A percentile compares a stretch with the other conserved stretches of the same genome.
These are phyloP conservation scores for Solanum sejunctum DNA, from an alignment of 257 asterid species.

Conservation along the genomic window DNA sequence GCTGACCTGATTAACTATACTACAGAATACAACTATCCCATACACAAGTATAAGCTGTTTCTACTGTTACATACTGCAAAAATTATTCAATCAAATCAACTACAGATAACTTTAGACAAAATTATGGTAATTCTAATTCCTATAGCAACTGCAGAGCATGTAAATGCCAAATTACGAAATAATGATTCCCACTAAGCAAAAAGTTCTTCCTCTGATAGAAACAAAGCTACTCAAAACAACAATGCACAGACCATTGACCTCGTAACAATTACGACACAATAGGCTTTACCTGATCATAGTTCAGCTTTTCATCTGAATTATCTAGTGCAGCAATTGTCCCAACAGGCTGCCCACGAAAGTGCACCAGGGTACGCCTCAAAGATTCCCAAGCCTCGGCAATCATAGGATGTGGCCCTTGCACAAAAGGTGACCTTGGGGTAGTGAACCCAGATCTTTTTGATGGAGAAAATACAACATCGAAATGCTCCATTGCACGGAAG, in stretches of 20 bases:
- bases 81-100: not conserved
- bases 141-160: not conserved
- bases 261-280: not conserved
- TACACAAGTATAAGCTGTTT: not conserved
- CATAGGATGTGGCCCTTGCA: constrained; percentile 44
- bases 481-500: constrained; percentile 32
- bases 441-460: constrained; percentile 38
- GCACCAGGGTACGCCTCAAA: constrained; percentile 53
- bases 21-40: not conserved
- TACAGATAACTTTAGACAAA: not conserved
- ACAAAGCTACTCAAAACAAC: not conserved
- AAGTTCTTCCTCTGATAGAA: not conserved
- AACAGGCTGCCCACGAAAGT: constrained; percentile 71
- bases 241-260: not conserved
- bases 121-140: not conserved
- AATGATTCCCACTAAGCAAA: not conserved
- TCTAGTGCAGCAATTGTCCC: constrained; percentile 84
- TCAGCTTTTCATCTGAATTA: constrained; percentile 69
- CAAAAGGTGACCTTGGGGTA: constrained; percentile 49
- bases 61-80: not conserved
- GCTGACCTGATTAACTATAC: not conserved
- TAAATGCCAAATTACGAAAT: not conserved
- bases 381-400: constrained; percentile 70
- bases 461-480: constrained; percentile 38
- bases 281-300: constrained; percentile 64